Percentiles rank a stretch among this genome's conserved stretches.
Evolutionary conservation across 2,329 filamentous ascomycete genomes (phyloP).

Genomic region (Sphaerostilbella broomeana): DNA sequence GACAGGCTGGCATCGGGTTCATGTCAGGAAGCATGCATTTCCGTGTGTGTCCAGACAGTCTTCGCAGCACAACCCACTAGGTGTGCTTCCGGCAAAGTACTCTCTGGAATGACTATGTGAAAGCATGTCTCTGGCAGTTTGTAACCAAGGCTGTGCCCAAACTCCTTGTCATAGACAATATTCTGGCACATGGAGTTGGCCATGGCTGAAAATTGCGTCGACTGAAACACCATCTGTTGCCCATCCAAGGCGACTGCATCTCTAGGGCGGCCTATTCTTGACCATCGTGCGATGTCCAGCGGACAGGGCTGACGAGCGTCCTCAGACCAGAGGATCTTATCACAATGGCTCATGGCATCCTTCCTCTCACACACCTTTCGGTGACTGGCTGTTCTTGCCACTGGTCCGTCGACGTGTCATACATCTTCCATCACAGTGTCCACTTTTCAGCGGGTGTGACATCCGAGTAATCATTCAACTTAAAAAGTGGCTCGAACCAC

Average conservation of each 20-base stretch:
- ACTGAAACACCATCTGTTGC: too few species aligned
- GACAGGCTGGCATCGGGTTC: constrained; percentile 35
- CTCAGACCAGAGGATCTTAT: constrained; percentile 67
- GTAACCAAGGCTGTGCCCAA: constrained; percentile 41
- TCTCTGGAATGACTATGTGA: constrained; percentile 25
- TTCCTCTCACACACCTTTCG: constrained; percentile 47
- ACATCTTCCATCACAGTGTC: constrained; percentile 32
- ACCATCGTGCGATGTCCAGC: constrained; percentile 57
- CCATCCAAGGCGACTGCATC: constrained; percentile 24
- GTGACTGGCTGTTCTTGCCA: constrained; percentile 52
- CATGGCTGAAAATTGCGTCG: too few species aligned
- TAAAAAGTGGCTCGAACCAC: constrained; percentile 68
- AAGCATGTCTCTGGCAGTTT: constrained; percentile 40
- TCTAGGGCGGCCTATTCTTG: constrained; percentile 33
- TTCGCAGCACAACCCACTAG: constrained; percentile 29
- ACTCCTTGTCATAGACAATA: constrained; percentile 27
- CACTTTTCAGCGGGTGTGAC: constrained; percentile 41
- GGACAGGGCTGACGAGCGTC: constrained; percentile 67
- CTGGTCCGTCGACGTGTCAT: constrained; percentile 39
- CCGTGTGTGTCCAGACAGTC: constrained; percentile 38
- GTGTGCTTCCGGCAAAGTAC: constrained; percentile 40
- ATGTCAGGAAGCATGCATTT: constrained; percentile 29
- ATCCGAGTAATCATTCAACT: constrained; percentile 27
- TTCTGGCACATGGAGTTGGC: too few species aligned
- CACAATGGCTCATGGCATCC: constrained; percentile 66